phyloP scores from a whole-genome alignment of 441 rosid species.

The Adansonia rubrostipa region DNA sequence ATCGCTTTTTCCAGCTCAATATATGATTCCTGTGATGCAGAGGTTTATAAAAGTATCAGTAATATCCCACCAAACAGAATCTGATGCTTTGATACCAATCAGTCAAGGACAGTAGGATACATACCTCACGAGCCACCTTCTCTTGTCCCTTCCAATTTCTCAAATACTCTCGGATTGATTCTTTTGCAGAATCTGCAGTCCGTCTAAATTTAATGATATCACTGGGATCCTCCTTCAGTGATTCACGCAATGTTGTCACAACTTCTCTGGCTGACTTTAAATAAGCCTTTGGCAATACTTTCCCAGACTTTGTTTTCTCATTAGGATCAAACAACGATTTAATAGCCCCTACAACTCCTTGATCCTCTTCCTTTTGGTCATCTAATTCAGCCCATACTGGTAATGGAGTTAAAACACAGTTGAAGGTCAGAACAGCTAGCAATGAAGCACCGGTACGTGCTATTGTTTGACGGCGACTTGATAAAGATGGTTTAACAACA shows the following conservation, averaged over 20 bases:
- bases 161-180: constrained; percentile 77
- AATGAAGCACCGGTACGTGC: constrained; percentile 40
- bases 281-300: constrained; percentile 82
- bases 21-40: constrained; percentile 69
- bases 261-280: constrained; percentile 83
- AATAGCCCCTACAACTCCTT: constrained; percentile 65
- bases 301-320: constrained; percentile 74
- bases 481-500: constrained; percentile 27
- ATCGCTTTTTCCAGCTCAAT: constrained; percentile 74
- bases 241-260: constrained; percentile 75
- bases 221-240: constrained; percentile 72
- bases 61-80: not conserved
- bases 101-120: not conserved
- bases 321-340: constrained; percentile 75
- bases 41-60: not conserved
- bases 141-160: constrained; percentile 76
- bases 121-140: constrained; percentile 59
- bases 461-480: constrained; percentile 53
- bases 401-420: constrained; percentile 37
- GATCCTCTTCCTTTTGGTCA: constrained; percentile 45
- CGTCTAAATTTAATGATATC: constrained; percentile 70
- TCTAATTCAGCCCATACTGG: constrained; percentile 48
- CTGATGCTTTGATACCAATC: not conserved
- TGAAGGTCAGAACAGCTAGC: constrained; percentile 38
- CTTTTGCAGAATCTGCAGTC: constrained; percentile 88